Percentiles rank a stretch among this genome's conserved stretches.
phyloP scores from a whole-genome alignment of 176 grass and related monocot species.

The Carex cristatella region DNA sequence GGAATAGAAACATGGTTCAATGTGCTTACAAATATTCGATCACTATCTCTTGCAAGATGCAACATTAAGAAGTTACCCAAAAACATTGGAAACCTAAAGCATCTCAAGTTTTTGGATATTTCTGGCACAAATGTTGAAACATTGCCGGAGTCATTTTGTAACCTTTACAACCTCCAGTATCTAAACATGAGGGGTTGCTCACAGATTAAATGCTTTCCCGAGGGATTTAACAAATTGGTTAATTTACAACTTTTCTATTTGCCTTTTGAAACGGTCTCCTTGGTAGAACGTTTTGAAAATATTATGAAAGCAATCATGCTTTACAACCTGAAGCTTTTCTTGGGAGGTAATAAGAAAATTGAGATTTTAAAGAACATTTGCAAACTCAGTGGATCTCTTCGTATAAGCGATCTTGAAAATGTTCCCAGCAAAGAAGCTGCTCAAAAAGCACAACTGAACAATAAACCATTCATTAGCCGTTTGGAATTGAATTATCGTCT shows the following conservation, averaged over 20 bases:
- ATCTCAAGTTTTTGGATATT: background rate
- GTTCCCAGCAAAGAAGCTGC: too few species aligned
- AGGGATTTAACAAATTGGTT: background rate
- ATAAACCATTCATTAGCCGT: too few species aligned
- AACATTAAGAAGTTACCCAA: background rate
- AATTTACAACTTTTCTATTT: too few species aligned
- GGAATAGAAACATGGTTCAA: background rate
- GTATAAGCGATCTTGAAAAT: too few species aligned
- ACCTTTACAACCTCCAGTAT: background rate
- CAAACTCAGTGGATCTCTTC: too few species aligned
- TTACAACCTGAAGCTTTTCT: fast-evolving
- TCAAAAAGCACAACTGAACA: too few species aligned
- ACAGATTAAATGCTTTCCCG: background rate
- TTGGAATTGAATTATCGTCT: too few species aligned
- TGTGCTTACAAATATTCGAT: background rate
- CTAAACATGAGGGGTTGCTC: background rate
- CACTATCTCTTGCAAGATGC: background rate
- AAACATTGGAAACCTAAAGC: background rate
- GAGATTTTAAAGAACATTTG: too few species aligned
- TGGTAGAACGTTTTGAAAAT: too few species aligned
- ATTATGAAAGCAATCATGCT: too few species aligned
- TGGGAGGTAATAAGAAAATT: too few species aligned
- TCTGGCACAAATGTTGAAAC: background rate
- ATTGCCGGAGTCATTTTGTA: background rate
- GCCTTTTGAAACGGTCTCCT: too few species aligned